A percentile compares a stretch with the other conserved stretches of the same genome.
Evolutionary conservation across 2,329 filamentous ascomycete species (phyloP).

Genomic region (Monilinia laxa): DNA sequence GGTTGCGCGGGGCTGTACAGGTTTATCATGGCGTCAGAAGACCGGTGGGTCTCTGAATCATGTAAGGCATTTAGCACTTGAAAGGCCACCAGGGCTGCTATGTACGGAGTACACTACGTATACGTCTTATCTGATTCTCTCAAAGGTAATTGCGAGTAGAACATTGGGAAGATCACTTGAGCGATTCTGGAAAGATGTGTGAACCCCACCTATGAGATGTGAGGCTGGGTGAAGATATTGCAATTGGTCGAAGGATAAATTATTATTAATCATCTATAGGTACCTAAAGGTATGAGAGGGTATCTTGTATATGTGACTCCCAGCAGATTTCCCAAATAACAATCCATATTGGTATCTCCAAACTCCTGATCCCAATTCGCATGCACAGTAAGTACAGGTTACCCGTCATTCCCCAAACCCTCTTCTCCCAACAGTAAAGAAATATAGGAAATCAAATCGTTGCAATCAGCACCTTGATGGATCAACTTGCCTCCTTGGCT

Average conservation of each 20-base stretch:
- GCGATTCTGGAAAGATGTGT: background rate
- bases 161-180: background rate
- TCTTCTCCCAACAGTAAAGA: background rate
- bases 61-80: too few relatives aligned
- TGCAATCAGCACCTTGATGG: constrained; percentile 28
- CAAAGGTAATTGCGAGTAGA: too few relatives aligned
- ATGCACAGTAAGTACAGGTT: background rate
- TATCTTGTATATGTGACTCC: constrained; percentile 16
- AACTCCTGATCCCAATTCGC: background rate
- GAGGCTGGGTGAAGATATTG: background rate
- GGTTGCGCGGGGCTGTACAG: constrained; percentile 19
- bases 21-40: background rate
- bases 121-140: too few relatives aligned
- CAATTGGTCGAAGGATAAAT: background rate
- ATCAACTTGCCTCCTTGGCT: constrained; percentile 18
- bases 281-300: constrained; percentile 3
- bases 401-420: background rate
- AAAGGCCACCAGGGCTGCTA: too few relatives aligned
- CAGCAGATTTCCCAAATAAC: background rate
- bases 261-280: constrained; percentile 17
- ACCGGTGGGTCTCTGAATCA: background rate
- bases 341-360: constrained; percentile 8
- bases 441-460: background rate
- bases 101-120: too few relatives aligned
- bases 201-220: background rate